Evolutionary conservation across 345 rosid species (phyloP).

Genomic region (Eucalyptus polyanthemos): DNA sequence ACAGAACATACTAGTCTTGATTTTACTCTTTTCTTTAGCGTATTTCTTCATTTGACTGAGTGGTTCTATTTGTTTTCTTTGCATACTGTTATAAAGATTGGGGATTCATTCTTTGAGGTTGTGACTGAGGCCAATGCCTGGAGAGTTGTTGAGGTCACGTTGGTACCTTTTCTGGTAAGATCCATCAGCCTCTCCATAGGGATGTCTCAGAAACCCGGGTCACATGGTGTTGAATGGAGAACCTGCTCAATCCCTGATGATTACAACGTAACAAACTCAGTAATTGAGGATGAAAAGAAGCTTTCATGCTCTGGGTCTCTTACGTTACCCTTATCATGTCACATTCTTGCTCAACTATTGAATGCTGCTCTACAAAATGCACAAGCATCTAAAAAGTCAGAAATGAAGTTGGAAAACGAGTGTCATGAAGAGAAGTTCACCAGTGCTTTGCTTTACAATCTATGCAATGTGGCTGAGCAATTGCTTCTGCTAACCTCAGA

Average conservation of each 20-base stretch:
- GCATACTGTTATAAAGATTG: conserved; percentile 32
- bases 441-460: conserved; percentile 50
- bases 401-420: conserved; percentile 8
- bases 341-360: conserved; percentile 40
- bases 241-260: conserved; percentile 3
- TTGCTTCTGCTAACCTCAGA: conserved; percentile 57
- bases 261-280: background rate
- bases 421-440: conserved; percentile 23
- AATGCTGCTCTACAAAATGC: conserved; percentile 39
- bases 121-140: conserved; percentile 45
- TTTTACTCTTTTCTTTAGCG: background rate
- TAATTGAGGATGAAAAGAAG: conserved; percentile 12
- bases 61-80: conserved; percentile 3
- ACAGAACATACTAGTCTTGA: background rate
- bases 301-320: conserved; percentile 19
- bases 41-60: background rate
- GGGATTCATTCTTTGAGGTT: conserved; percentile 49
- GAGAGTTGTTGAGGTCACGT: conserved; percentile 39
- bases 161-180: conserved; percentile 69
- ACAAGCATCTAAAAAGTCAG: conserved; percentile 8
- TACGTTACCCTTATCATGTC: conserved; percentile 52
- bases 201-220: conserved; percentile 30
- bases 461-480: conserved; percentile 49
- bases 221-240: conserved; percentile 29
- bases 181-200: conserved; percentile 42